phyloP scores from a whole-genome alignment of 2,329 filamentous ascomycete species.

The Sporothrix inflata region DNA sequence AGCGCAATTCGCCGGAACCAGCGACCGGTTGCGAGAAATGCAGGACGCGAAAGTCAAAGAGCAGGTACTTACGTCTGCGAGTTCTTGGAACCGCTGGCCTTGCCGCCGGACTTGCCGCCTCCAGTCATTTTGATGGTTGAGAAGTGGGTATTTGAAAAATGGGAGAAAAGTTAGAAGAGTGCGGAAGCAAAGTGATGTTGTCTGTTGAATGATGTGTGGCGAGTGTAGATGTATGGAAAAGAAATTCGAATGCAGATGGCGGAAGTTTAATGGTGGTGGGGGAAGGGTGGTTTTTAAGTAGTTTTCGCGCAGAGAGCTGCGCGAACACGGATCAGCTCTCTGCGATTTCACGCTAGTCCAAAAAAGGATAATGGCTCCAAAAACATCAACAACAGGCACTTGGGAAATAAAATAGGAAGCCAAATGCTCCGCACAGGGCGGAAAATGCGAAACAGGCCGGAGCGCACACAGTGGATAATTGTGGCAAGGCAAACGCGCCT shows the following conservation, averaged over 20 bases:
- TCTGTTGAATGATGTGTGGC: conserved; percentile 37
- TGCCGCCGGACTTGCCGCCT: conserved; percentile 99
- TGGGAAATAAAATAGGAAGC: conserved; percentile 26
- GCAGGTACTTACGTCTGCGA: conserved; percentile 87
- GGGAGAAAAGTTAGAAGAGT: conserved; percentile 34
- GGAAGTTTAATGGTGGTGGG: conserved; percentile 44
- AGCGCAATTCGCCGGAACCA: no score
- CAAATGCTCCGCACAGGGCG: conserved; percentile 11
- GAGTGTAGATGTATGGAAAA: conserved; percentile 41
- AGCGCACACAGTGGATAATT: not conserved
- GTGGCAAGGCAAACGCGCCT: not conserved
- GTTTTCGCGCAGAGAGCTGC: conserved; percentile 52
- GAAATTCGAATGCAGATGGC: conserved; percentile 47
- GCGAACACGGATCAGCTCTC: conserved; percentile 56
- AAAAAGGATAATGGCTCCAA: conserved; percentile 34
- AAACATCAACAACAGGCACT: conserved; percentile 19
- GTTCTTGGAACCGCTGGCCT: conserved; percentile 98
- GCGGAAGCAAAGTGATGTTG: conserved; percentile 37
- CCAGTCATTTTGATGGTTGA: conserved; percentile 90
- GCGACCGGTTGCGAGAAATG: not conserved
- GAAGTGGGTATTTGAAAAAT: conserved; percentile 38
- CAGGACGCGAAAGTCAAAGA: conserved; percentile 27
- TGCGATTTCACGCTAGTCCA: conserved; percentile 39
- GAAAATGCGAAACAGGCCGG: not conserved
- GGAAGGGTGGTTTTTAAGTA: conserved; percentile 59